Evolutionary conservation across 2,329 filamentous ascomycete genomes (phyloP), one percentile per base, ranked within the genome.

Genomic region (Trichoderma koningii): DNA sequence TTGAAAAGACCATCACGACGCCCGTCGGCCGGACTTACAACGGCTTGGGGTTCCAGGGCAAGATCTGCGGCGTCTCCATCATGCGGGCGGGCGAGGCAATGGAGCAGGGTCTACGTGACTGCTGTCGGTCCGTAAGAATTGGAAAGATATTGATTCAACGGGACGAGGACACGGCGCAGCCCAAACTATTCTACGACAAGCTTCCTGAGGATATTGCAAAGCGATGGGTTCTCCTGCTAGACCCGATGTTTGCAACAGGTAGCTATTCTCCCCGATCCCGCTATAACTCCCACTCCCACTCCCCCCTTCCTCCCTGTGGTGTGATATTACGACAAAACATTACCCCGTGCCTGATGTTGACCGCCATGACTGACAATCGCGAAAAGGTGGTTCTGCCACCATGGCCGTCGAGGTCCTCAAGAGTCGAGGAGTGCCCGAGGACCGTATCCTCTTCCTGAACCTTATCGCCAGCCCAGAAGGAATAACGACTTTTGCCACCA

Each of bases 241-340:
- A 99, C 75, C 95, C 95, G n/a, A 99, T 99, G 95, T 93, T 99
- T 79, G 95, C 95, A 65, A 99, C 95, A 71, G 93, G 92, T 93
- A 79, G 73, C 19, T 9, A 41, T 26, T 4, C 26, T 23, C 21
- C 21, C 21, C 21, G 21, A 23, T 23, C 21, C 21, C 21, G 21
- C 21, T 23, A 23, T 23, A 23, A 23, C 21, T 23, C 3, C 21
- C 38, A 9, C 44, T 15, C 53, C 17, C 7, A 1, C 3, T 41
- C 21, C 23, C 26, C n/a, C 9, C 1, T 9, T 42, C 12, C 7
- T 50, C 9, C 55, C 12, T 28, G 19, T 60, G 26, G 17, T 23
- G 3, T 19, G 21, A 23, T n/a, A 34, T 17, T 17, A 51, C 47
- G 26, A 21, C 23, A 7, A 50, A 26, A 45, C 26, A 15, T 30